A percentile compares a stretch with the other conserved stretches of the same genome.
Conservation (phyloP, 495 filamentous ascomycete species). For the Lepidopterella palustris region DNA sequence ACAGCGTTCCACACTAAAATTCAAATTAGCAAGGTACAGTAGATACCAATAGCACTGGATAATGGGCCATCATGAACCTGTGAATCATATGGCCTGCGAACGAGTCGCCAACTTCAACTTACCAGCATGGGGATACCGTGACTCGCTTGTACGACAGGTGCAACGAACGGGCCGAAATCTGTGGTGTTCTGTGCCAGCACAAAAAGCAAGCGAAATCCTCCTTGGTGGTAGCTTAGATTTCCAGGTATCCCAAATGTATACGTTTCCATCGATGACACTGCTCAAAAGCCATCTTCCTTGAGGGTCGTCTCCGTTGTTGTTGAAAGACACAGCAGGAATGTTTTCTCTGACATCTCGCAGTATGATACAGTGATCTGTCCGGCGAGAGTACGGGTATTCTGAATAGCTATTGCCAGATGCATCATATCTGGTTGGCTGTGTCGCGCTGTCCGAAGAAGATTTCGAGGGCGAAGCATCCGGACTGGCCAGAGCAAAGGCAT, state of each 20-base stretch:
- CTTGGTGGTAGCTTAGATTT: conserved; percentile 49
- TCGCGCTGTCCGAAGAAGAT: neutral
- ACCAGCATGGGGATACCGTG: neutral
- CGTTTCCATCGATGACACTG: conserved; percentile 61
- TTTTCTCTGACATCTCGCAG: conserved; percentile 42
- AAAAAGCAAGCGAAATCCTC: conserved; percentile 14
- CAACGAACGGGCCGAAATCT: neutral
- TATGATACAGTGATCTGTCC: conserved; percentile 2
- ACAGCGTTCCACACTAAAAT: conserved; percentile 32
- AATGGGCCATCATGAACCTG: too few species aligned
- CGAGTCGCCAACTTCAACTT: conserved; percentile 11
- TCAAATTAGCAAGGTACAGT: too few species aligned
- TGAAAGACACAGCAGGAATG: conserved; percentile 73
- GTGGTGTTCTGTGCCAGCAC: neutral
- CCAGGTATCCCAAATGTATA: conserved; percentile 50
- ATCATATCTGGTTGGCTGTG: neutral
- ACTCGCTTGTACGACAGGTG: neutral
- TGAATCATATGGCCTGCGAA: too few species aligned
- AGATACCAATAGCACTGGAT: neutral
- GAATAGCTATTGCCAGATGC: neutral
- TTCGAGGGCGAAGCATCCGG: conserved; percentile 2
- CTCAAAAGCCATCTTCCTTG: conserved; percentile 66
- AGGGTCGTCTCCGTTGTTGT: conserved; percentile 54
- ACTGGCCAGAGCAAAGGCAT: conserved; percentile 60
- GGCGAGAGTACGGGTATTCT: conserved; percentile 13